Evolutionary conservation across 202 grass and related monocot species (phyloP), one percentile per base, ranked within the genome.

Genomic region (Setaria italica): DNA sequence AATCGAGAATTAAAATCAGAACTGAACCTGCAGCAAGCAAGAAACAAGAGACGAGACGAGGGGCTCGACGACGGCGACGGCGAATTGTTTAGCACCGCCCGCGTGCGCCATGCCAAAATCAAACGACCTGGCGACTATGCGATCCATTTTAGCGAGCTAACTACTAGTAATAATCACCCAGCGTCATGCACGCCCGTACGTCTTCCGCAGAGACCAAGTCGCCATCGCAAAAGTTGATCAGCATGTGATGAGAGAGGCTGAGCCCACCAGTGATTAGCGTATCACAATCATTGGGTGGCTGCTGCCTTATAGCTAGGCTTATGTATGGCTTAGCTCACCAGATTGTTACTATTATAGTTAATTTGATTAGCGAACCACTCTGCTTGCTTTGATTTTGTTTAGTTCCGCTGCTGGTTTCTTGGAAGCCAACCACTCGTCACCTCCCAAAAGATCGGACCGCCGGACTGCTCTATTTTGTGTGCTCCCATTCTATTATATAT

Each of bases 361-460:
- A 13, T 72, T 72, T 33, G 70, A 72, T 72, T 3, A 71, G 55
- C 47, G 3, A 73, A 73, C 47, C 46, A 72, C 47, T 34, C 20
- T 58, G 13, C 13, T 50, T 72, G 47, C 21, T 65, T 46, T 46
- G 2, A 5, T 50, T 67, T 21, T 15, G 9, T 8, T 53, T 64
- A 37, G 10, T 59, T 48, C 4, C 3, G 21, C 11, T 46, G 46
- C 45, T 49, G 4, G 65, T 86, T 78, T 86, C 66, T 78, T 78
- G 72, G 83, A 86, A 82, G 72, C 78, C 88, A 89, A 72, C 78
- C 83, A 77, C 71, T 76, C 60, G 64, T 30, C 80, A 56, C 46
- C 64, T 82, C 64, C 72, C 13, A 46, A 78, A 72, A 78, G 64
- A 51, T 58, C 67, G 83, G 72, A 65, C 64, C 25, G 25, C 25